A percentile compares a stretch with the other conserved stretches of the same genome.
Evolutionary conservation across 2,329 filamentous ascomycete genomes (phyloP).

Genomic region (Ambrosiella cleistominuta): DNA sequence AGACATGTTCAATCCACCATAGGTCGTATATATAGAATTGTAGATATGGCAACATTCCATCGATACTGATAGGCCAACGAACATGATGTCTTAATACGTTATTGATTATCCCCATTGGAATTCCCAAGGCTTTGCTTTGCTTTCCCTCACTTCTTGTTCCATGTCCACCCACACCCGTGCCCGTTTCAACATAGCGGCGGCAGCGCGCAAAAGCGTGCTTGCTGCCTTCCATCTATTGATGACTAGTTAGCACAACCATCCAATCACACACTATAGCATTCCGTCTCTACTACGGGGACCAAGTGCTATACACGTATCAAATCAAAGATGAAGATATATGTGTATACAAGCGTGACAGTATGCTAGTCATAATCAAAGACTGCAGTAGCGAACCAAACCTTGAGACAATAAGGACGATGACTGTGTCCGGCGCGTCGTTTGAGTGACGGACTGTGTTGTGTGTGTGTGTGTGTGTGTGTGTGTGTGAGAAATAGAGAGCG

Average conservation of each 20-base stretch:
- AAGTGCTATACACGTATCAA: too few species aligned
- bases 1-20: too few species aligned
- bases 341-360: too few species aligned
- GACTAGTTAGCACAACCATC: neutral
- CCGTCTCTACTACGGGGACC: neutral
- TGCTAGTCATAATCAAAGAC: too few species aligned
- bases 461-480: neutral
- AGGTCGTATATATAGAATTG: too few species aligned
- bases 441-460: neutral
- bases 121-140: neutral
- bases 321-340: too few species aligned
- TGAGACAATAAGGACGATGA: neutral
- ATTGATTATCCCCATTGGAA: neutral
- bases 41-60: too few species aligned
- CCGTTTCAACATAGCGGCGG: neutral
- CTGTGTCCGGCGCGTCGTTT: neutral
- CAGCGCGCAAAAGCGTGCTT: too few species aligned
- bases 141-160: neutral
- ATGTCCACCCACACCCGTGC: neutral
- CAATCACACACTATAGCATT: neutral
- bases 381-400: too few species aligned
- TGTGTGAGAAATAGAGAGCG: neutral
- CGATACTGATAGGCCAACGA: too few species aligned
- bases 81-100: too few species aligned
- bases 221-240: neutral